A percentile compares a stretch with the other conserved stretches of the same genome.
Evolutionary conservation across 176 grass and related monocot genomes (phyloP).

Genomic region (Lolium perenne): DNA sequence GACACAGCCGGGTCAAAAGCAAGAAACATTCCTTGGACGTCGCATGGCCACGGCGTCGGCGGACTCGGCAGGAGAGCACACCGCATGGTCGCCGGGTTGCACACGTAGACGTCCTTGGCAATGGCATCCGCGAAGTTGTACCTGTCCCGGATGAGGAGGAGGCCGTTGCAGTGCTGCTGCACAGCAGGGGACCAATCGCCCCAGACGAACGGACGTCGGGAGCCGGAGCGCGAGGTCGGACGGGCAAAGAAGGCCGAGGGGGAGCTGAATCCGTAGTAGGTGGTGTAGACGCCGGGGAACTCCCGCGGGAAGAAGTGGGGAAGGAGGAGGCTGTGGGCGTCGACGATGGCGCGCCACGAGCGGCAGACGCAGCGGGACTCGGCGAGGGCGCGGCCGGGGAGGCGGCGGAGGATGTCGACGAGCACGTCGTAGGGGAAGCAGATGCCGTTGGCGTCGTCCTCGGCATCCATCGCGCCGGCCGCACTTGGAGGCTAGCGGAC

Average conservation of each 20-base stretch:
- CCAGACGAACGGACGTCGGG: not conserved
- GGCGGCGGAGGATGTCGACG: not conserved
- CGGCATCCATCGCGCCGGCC: not conserved
- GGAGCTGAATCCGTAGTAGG: not conserved
- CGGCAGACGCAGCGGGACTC: not conserved
- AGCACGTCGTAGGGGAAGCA: not conserved
- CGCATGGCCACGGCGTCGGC: not conserved
- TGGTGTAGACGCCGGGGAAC: not conserved
- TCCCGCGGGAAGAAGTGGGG: not conserved
- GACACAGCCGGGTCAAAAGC: not conserved
- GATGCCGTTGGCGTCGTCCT: not conserved
- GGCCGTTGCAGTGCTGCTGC: slow-evolving; percentile 12
- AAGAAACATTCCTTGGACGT: slow-evolving; percentile 2
- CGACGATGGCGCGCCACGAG: not conserved
- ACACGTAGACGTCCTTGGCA: not conserved
- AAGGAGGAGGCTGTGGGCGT: not conserved
- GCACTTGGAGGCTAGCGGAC: not conserved
- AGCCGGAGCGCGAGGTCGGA: not conserved
- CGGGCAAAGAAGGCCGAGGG: not conserved
- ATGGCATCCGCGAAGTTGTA: no score
- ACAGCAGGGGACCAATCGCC: not conserved
- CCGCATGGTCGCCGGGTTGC: not conserved
- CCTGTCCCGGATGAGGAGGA: not conserved
- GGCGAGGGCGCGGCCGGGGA: not conserved
- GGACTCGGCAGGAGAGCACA: not conserved